These are phyloP conservation scores for Hydrangea macrophylla DNA, from an alignment of 148 eudicot genomes.

Conservation along the genomic window DNA sequence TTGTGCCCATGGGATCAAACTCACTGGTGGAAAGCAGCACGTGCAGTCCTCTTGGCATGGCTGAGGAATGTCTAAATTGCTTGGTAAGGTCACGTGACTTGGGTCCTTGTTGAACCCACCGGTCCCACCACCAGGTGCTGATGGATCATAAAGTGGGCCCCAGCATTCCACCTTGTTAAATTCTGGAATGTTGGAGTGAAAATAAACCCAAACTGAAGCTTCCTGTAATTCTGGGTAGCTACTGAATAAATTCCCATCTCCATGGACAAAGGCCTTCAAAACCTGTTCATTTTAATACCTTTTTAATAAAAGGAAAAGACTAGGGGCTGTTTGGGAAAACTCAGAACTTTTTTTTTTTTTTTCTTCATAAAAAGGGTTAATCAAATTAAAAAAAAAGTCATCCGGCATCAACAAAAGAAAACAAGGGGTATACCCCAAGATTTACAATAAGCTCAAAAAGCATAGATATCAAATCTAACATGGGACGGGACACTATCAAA, in stretches of 20 bases:
- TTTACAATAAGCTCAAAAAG: no score
- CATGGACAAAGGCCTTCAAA: slow-evolving; percentile 89
- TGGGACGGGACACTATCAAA: no score
- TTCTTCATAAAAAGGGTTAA: no score
- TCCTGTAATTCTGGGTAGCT: slow-evolving; percentile 71
- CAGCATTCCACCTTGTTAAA: slow-evolving; percentile 90
- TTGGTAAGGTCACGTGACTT: slow-evolving; percentile 7
- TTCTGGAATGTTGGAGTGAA: slow-evolving; percentile 82
- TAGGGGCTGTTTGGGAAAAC: no score
- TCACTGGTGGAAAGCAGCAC: slow-evolving; percentile 83
- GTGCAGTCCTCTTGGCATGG: slow-evolving; percentile 62
- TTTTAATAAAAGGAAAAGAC: no score
- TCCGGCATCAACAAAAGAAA: no score
- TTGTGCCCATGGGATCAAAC: slow-evolving; percentile 58
- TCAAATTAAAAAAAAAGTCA: no score
- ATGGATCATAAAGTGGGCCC: slow-evolving; percentile 72
- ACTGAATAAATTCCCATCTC: slow-evolving; percentile 67
- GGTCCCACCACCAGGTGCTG: slow-evolving; percentile 24
- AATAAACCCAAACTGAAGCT: slow-evolving; percentile 82
- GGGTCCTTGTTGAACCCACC: slow-evolving; percentile 8
- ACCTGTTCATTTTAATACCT: slow-evolving; percentile 36
- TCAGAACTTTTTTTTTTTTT: no score
- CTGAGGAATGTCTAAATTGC: slow-evolving; percentile 31
- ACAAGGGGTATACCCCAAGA: no score
- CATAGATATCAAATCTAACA: no score